Percentiles rank a stretch among this genome's conserved stretches.
phyloP scores from a whole-genome alignment of 176 grass and related monocot species.

The Microstegium vimineum region DNA sequence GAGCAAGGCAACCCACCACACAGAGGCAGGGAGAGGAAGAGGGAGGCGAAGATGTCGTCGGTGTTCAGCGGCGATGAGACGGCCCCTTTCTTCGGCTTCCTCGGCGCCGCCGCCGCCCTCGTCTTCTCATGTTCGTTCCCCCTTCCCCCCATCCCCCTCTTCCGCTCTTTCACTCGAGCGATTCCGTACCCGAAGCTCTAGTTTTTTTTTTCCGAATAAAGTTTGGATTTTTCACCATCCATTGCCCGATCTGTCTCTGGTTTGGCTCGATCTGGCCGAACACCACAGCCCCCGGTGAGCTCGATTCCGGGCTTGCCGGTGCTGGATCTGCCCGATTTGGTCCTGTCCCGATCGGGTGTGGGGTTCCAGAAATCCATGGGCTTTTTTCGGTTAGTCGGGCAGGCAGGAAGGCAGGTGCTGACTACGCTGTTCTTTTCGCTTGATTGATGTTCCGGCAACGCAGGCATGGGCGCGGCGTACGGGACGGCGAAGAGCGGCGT shows the following conservation, averaged over 20 bases:
- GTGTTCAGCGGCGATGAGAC: constrained; percentile 98
- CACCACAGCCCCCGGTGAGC: background rate
- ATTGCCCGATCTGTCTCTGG: constrained; percentile 12
- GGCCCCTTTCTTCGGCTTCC: constrained; percentile 98
- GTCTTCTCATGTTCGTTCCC: constrained; percentile 81
- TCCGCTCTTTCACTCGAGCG: background rate
- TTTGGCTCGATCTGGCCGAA: background rate
- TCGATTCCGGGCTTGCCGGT: background rate
- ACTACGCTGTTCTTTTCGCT: background rate
- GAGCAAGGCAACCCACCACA: background rate
- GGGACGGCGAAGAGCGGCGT: constrained; percentile 99
- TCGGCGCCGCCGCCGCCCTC: constrained; percentile 89
- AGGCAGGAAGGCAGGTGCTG: background rate
- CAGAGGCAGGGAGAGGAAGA: background rate
- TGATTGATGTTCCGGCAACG: background rate
- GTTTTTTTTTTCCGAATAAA: background rate
- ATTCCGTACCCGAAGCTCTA: background rate
- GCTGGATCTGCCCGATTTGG: background rate
- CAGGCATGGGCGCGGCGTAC: constrained; percentile 97
- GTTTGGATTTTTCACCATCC: background rate
- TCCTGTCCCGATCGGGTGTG: background rate
- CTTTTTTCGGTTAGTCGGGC: background rate
- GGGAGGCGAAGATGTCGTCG: constrained; percentile 60
- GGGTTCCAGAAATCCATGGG: background rate
- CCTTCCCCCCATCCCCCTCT: background rate